phyloP scores from a whole-genome alignment of 192 early-diverging fungal species.

The Podila verticillata region DNA sequence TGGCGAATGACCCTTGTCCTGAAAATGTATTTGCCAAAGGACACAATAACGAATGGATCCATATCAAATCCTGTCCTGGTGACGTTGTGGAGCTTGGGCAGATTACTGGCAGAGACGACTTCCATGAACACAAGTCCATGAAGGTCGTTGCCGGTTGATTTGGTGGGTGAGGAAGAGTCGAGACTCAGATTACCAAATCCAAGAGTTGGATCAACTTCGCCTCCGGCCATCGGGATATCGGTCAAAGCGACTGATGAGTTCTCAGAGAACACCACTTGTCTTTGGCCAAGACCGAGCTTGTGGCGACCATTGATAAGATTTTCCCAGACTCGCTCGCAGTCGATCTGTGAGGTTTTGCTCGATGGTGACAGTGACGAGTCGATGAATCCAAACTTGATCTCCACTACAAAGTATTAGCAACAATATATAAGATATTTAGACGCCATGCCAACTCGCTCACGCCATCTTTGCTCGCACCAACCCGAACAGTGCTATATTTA shows the following conservation, averaged over 20 bases:
- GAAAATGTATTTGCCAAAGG: slow-evolving; percentile 75
- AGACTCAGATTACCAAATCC: slow-evolving; percentile 8
- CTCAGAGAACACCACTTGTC: slow-evolving; percentile 4
- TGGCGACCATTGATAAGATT: slow-evolving; percentile 10
- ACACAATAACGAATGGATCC: slow-evolving; percentile 84
- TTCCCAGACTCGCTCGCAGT: slow-evolving; percentile 27
- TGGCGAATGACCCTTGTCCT: slow-evolving; percentile 73
- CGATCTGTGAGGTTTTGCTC: slow-evolving; percentile 10
- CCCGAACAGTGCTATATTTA: neutral
- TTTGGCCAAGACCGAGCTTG: slow-evolving; percentile 25
- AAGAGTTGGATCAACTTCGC: neutral
- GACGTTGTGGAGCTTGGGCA: slow-evolving; percentile 51
- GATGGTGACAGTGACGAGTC: slow-evolving; percentile 19
- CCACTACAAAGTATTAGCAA: slow-evolving; percentile 9
- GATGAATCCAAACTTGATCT: slow-evolving; percentile 46
- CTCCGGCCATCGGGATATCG: slow-evolving; percentile 36
- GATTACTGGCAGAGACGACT: slow-evolving; percentile 55
- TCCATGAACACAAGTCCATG: slow-evolving; percentile 64
- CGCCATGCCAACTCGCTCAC: neutral
- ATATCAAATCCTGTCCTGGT: slow-evolving; percentile 75
- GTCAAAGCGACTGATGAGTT: slow-evolving; percentile 14
- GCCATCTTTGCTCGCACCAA: neutral
- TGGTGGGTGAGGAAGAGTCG: slow-evolving; percentile 8
- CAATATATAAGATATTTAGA: neutral
- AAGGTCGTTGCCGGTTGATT: slow-evolving; percentile 1